Base-by-base conservation (phyloP, 768 basidiomycete genomes). In the Amyloporia xantha region DNA sequence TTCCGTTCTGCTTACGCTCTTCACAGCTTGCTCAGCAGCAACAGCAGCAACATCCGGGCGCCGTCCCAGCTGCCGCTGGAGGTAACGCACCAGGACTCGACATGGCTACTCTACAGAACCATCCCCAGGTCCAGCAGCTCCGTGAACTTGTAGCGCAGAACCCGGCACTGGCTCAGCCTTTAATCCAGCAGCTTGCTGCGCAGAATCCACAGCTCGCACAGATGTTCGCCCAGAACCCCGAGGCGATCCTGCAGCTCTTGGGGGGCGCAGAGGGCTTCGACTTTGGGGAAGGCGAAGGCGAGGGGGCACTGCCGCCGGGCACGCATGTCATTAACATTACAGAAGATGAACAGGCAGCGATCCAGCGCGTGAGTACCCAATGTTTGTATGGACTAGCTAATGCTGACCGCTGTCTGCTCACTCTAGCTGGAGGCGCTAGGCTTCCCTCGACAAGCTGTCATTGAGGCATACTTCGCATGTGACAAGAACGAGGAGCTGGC, bases 401-500 rank as follows among this genome's bases (percentile, higher is more conserved):
- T 44, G 57, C 17, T 47, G 13, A 21, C 33, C 53, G 41, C 41
- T 30, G 44, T 41, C 11, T 25, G 17, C 6, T 28, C 24, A n/a
- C 12, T 15, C 27, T 55, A 96, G 94, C 72, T 96, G 53, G 80
- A 90, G 68, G 84, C 71, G 1, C 79, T 98, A 40, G 95, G 96
- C 1, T 98, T 99, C 66, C 66, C 88, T 15, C 78, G 91, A 35
- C 75, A 92, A 38, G 71, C 72, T 0, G 95, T 76, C n/a, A 69
- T 94, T 28, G 81, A 97, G 66, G 96, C 96, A 1, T 99, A 89
- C 68, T 79, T 95, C 62, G 88, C 84, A 1, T 97, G 94, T 66
- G 96, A 92, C 65, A 92, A 90, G 77, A 92, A 98, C 62, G 96
- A 98, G 68, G 92, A 97, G 62, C 69, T 94, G 17, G 93, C 96